These are phyloP conservation scores for Aspergillus latus DNA, from an alignment of 2,329 filamentous ascomycete genomes.

Conservation along the genomic window DNA sequence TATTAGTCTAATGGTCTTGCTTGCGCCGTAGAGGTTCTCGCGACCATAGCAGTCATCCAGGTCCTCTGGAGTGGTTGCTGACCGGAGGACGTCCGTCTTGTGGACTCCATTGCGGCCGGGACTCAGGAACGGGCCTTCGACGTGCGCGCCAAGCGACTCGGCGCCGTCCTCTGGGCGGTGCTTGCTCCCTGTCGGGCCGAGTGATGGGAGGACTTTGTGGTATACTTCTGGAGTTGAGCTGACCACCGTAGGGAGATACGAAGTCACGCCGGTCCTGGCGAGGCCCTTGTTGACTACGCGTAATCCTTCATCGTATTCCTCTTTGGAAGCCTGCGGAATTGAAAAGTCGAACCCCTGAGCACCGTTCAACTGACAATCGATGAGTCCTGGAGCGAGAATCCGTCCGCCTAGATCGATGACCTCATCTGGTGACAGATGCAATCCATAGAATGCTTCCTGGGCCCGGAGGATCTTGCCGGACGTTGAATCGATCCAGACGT, in stretches of 20 bases:
- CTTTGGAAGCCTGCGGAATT: slow-evolving; percentile 63
- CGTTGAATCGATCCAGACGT: slow-evolving; percentile 83
- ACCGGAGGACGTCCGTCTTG: slow-evolving; percentile 68
- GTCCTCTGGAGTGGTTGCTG: slow-evolving; percentile 64
- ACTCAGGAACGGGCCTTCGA: slow-evolving; percentile 85
- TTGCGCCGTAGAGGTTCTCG: slow-evolving; percentile 56
- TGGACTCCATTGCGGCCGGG: slow-evolving; percentile 85
- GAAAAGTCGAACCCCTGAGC: slow-evolving; percentile 94
- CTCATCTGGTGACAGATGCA: slow-evolving; percentile 61
- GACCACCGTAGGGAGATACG: slow-evolving; percentile 75
- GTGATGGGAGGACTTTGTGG: slow-evolving; percentile 72
- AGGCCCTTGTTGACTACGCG: slow-evolving; percentile 69
- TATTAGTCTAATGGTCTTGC: slow-evolving; percentile 66
- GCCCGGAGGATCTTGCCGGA: slow-evolving; percentile 79
- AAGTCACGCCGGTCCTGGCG: slow-evolving; percentile 78
- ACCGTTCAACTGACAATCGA: slow-evolving; percentile 90
- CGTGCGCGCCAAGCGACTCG: slow-evolving; percentile 85
- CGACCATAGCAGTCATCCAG: slow-evolving; percentile 58
- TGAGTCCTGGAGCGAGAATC: slow-evolving; percentile 81
- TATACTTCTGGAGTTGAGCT: slow-evolving; percentile 81
- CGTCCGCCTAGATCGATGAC: slow-evolving; percentile 78
- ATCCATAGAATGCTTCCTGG: slow-evolving; percentile 57
- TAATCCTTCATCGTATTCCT: slow-evolving; percentile 71
- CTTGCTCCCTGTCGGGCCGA: slow-evolving; percentile 66
- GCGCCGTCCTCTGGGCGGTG: slow-evolving; percentile 67